phyloP scores from a whole-genome alignment of 176 grass and related monocot genomes.

The Bonia amplexicaulis region DNA sequence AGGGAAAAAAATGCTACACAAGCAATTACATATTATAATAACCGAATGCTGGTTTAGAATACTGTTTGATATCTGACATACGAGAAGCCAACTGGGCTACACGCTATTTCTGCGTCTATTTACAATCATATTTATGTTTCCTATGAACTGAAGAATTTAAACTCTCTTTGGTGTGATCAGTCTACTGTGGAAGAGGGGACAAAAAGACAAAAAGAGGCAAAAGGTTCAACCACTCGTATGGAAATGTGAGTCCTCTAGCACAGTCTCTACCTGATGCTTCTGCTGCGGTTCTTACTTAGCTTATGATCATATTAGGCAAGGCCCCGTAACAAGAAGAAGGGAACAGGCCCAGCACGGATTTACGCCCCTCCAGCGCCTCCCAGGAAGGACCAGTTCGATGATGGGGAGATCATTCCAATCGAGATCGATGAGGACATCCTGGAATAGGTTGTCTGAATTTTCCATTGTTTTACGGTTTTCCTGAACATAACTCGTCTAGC shows the following conservation, averaged over 20 bases:
- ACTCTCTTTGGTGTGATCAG: slow-evolving; percentile 19
- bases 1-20: not conserved
- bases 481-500: not conserved
- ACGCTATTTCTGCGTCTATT: not conserved
- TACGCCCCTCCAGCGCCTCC: slow-evolving; percentile 49
- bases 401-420: slow-evolving; percentile 49
- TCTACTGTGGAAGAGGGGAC: slow-evolving; percentile 79
- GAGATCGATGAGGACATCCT: slow-evolving; percentile 69
- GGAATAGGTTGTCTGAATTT: slow-evolving; percentile 36
- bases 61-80: not conserved
- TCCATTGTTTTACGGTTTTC: not conserved
- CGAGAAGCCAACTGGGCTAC: not conserved
- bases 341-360: slow-evolving; percentile 51
- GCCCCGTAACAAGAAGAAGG: slow-evolving; percentile 66
- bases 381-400: slow-evolving; percentile 65
- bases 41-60: not conserved
- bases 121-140: not conserved
- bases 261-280: not conserved
- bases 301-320: slow-evolving; percentile 35
- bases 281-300: not conserved
- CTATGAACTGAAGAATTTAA: not conserved
- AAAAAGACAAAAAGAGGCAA: slow-evolving; percentile 68
- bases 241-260: slow-evolving; percentile 47
- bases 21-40: not conserved
- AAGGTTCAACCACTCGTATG: slow-evolving; percentile 76